phyloP scores from a whole-genome alignment of 1,284 basidiomycete species.

The Marasmius oreades region DNA sequence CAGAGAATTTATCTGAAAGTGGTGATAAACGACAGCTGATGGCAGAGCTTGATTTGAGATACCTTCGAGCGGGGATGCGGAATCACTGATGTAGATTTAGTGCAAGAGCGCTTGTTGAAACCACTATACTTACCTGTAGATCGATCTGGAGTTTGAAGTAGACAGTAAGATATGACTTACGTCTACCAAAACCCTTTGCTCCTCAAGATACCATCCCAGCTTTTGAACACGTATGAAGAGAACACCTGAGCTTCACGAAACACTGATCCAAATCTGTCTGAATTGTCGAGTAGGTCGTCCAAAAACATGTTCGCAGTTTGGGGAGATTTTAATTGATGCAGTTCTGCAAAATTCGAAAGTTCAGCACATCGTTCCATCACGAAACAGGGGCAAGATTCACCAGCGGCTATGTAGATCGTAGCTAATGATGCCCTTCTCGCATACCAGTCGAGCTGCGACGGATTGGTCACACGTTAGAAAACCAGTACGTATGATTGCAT shows the following conservation, averaged over 20 bases:
- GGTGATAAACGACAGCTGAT: not conserved
- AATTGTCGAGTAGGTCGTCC: constrained; percentile 52
- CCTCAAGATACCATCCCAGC: constrained; percentile 64
- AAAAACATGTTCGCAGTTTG: constrained; percentile 60
- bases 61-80: not conserved
- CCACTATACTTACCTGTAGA: not conserved
- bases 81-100: not conserved
- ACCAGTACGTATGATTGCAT: constrained; percentile 17
- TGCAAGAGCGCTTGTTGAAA: not conserved
- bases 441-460: constrained; percentile 64
- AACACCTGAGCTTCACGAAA: constrained; percentile 50
- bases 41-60: not conserved
- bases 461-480: constrained; percentile 1
- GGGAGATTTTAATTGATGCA: constrained; percentile 73
- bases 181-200: constrained; percentile 50
- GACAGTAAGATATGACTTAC: not conserved
- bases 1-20: not conserved
- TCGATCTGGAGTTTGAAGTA: not conserved
- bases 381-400: constrained; percentile 22
- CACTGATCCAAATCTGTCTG: constrained; percentile 37
- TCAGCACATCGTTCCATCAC: not conserved
- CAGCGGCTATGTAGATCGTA: constrained; percentile 62
- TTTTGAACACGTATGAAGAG: constrained; percentile 56
- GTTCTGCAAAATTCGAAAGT: constrained; percentile 37
- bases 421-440: constrained; percentile 57